Evolutionary conservation across 805 yeast genomes (phyloP), one percentile per base, ranked within the genome.

Genomic region (Wickerhamomyces bovis): DNA sequence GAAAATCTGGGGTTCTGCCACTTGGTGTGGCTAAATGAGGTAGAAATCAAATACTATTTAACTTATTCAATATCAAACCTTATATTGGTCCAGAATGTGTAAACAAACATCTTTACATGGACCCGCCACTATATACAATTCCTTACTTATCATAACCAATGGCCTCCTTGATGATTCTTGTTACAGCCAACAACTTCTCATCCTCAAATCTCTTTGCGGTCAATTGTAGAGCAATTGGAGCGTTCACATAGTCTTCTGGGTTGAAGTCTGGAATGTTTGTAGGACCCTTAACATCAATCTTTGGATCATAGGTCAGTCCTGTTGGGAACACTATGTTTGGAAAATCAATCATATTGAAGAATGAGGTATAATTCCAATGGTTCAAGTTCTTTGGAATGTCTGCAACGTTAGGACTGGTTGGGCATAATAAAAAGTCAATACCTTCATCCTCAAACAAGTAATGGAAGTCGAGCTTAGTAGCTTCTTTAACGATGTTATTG

Each of bases 311-410:
- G 53, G 62, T 68, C 53, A 81, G 64, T 10, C 85, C 85, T 3
- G 87, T 79, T 57, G 81, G 87, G 66, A 79, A 70, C 6, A 75
- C 72, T 52, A 83, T 72, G 38, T 82, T 79, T 40, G 95, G 94
- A 62, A 81, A 75, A 62, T 85, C 94, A 49, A 84, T 64, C 50
- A 85, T 56, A 65, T 85, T 85, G 75, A 78, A 86, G 56, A 83
- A 73, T 3, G 89, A 69, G 11, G 90, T 82, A 71, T 86, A 86
- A 16, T 88, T 83, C 90, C 94, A 86, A 64, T 83, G 83, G 59
- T 73, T 78, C 7, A 85, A 75, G 51, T 76, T 72, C 44, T 76
- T 78, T 39, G 84, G 78, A 41, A 73, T 72, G 20, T 89, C 88
- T 6, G 92, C 88, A 44, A 83, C 85, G 53, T 83, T 83, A 48